phyloP scores from a whole-genome alignment of 495 filamentous ascomycete genomes.

The Glarea lozoyensis region DNA sequence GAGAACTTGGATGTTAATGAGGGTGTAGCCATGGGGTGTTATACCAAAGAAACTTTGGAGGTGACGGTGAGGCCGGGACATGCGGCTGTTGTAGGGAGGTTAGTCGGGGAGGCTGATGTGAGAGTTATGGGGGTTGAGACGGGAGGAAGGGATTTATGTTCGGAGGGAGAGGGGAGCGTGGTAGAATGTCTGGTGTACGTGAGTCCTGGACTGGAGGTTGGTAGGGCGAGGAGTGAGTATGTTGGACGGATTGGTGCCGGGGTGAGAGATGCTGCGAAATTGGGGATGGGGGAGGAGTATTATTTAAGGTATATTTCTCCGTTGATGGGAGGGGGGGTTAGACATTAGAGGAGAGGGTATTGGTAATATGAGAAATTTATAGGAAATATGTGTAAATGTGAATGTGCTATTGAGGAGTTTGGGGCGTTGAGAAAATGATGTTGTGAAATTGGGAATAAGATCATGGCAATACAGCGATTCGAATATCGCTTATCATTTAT shows the following conservation, averaged over 20 bases:
- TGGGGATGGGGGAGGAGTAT: slow-evolving; percentile 10
- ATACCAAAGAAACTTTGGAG: slow-evolving; percentile 30
- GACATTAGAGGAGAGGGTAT: too few relatives aligned
- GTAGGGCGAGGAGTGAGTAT: slow-evolving; percentile 17
- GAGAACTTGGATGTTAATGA: slow-evolving; percentile 39
- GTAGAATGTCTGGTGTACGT: slow-evolving; percentile 8
- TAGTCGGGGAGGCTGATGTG: slow-evolving; percentile 1
- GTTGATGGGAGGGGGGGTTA: too few relatives aligned
- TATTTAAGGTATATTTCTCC: too few relatives aligned
- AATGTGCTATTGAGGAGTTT: too few relatives aligned
- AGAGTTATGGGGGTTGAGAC: slow-evolving; percentile 2
- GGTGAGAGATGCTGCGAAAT: slow-evolving; percentile 10
- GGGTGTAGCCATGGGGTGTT: slow-evolving; percentile 49
- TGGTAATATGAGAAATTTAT: too few relatives aligned
- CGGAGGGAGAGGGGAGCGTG: background rate
- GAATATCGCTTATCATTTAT: too few relatives aligned
- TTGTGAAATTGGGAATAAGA: too few relatives aligned
- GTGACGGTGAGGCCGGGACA: background rate
- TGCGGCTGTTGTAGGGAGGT: background rate
- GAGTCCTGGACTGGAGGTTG: background rate
- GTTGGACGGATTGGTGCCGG: slow-evolving; percentile 15
- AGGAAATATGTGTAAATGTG: too few relatives aligned
- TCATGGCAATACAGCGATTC: too few relatives aligned
- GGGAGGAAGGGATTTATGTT: background rate
- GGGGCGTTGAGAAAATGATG: too few relatives aligned